These are phyloP conservation scores for Elaphomyces granulatus DNA, from an alignment of 495 filamentous ascomycete genomes.

Conservation along the genomic window DNA sequence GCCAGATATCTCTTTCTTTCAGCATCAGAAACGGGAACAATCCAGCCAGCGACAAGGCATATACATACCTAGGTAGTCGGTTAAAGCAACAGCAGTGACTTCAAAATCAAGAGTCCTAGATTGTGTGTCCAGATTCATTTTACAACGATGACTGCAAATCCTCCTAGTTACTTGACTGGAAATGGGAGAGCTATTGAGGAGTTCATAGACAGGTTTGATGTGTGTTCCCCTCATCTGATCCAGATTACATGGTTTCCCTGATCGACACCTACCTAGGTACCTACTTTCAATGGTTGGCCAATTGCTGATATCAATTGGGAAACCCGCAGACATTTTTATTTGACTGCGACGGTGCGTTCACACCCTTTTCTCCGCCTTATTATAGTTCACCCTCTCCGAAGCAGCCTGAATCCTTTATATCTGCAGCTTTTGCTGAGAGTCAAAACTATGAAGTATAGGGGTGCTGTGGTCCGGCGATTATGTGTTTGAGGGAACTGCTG, in stretches of 20 bases:
- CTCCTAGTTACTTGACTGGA: constrained; percentile 66
- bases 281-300: no score
- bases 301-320: neutral
- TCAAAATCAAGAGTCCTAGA: no score
- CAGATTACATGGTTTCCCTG: neutral
- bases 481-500: constrained; percentile 65
- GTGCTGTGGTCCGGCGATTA: constrained; percentile 94
- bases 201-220: constrained; percentile 85
- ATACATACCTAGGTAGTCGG: no score
- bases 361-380: no score
- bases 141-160: no score
- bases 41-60: no score
- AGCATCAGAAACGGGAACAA: no score
- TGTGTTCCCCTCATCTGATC: constrained; percentile 32
- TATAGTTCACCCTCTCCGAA: no score
- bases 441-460: constrained; percentile 35
- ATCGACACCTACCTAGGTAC: constrained; percentile 3
- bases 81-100: no score
- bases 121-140: no score
- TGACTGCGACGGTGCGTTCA: constrained; percentile 83
- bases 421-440: neutral
- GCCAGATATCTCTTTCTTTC: no score
- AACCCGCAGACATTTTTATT: constrained; percentile 67
- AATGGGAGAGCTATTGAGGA: constrained; percentile 57
- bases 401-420: no score